Evolutionary conservation across 2,329 filamentous ascomycete species (phyloP).

Genomic region (Ophiognomonia clavigignenti-juglandacearum): DNA sequence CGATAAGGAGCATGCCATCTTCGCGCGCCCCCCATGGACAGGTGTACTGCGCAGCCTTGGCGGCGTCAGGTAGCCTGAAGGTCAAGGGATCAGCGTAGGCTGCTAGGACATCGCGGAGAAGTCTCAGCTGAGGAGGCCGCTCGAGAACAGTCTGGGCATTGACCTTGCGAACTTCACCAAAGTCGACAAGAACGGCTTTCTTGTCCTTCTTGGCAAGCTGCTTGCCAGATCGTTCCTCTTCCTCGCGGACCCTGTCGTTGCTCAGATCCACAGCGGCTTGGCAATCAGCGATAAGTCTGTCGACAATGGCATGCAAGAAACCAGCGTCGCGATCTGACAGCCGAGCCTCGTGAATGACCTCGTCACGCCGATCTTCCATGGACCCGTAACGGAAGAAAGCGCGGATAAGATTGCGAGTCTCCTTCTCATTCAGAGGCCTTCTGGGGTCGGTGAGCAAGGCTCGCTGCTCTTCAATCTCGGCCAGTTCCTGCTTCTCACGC

Average conservation of each 20-base stretch:
- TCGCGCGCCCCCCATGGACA: conserved; percentile 90
- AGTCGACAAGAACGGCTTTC: conserved; percentile 95
- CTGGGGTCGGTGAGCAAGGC: conserved; percentile 76
- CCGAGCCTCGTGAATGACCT: conserved; percentile 82
- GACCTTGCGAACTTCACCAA: conserved; percentile 85
- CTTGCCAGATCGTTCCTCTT: conserved; percentile 79
- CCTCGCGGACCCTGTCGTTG: conserved; percentile 67
- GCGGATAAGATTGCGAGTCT: conserved; percentile 85
- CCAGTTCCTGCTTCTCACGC: conserved; percentile 62
- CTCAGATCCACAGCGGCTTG: conserved; percentile 60
- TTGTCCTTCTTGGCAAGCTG: conserved; percentile 92
- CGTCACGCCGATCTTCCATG: conserved; percentile 80
- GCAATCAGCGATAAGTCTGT: conserved; percentile 62
- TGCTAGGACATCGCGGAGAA: conserved; percentile 71
- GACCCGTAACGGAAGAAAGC: conserved; percentile 89
- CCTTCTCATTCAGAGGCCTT: conserved; percentile 86
- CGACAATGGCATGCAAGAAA: conserved; percentile 71
- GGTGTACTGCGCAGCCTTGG: conserved; percentile 85
- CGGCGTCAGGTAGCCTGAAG: conserved; percentile 86
- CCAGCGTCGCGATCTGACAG: conserved; percentile 76
- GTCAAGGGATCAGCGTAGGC: conserved; percentile 64
- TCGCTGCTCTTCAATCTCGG: conserved; percentile 68
- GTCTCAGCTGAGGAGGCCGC: conserved; percentile 80
- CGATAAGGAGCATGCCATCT: conserved; percentile 94
- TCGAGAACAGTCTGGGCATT: conserved; percentile 96